These are phyloP conservation scores for Myxozyma melibiosi DNA, from an alignment of 805 yeast genomes.

Conservation along the genomic window DNA sequence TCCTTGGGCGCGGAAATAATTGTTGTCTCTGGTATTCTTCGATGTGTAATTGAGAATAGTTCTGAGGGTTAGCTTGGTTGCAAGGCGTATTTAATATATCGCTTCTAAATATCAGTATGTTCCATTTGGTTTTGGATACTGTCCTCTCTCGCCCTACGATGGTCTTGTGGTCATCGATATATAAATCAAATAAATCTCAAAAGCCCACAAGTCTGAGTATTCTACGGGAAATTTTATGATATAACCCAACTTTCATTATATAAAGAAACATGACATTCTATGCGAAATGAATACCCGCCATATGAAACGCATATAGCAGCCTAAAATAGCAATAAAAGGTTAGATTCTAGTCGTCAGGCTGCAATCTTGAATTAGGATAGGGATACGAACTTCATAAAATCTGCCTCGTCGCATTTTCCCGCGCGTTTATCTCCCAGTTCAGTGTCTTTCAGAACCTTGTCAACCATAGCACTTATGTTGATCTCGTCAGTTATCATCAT, in stretches of 20 bases:
- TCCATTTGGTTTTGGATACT: too few species aligned
- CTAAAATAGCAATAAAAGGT: neutral
- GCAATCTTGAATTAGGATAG: slow-evolving; percentile 39
- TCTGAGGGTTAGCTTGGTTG: neutral
- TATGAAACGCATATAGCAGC: slow-evolving; percentile 88
- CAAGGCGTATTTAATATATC: too few species aligned
- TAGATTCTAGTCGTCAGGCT: neutral
- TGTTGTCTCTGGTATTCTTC: too few species aligned
- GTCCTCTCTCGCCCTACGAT: too few species aligned
- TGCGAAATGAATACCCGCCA: slow-evolving; percentile 96
- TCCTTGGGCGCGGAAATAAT: slow-evolving; percentile 27
- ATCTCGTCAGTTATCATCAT: slow-evolving; percentile 44
- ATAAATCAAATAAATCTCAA: too few species aligned
- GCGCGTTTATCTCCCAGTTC: slow-evolving; percentile 85
- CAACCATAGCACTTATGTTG: slow-evolving; percentile 58
- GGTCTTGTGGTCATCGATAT: too few species aligned
- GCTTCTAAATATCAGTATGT: too few species aligned
- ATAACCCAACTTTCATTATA: too few species aligned
- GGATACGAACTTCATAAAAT: slow-evolving; percentile 56
- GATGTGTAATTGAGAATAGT: neutral
- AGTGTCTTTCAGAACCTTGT: slow-evolving; percentile 73
- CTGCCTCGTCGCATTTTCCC: slow-evolving; percentile 92
- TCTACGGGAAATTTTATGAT: too few species aligned
- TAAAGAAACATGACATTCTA: slow-evolving; percentile 40
- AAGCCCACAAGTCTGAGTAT: too few species aligned